Evolutionary conservation across 2,329 filamentous ascomycete species (phyloP).

Genomic region (Davidsoniella australis): DNA sequence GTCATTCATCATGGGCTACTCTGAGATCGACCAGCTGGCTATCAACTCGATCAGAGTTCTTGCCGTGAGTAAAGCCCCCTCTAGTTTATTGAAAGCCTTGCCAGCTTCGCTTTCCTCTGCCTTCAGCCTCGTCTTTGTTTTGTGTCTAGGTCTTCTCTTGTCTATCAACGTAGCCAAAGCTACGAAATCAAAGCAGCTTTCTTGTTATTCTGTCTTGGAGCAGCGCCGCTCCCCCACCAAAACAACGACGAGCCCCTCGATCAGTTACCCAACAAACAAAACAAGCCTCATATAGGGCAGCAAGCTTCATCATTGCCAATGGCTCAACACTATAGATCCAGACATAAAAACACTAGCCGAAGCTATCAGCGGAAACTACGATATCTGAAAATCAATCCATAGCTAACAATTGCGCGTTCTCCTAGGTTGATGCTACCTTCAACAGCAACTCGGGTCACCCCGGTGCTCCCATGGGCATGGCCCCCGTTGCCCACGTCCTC

Average conservation of each 20-base stretch:
- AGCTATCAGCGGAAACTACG: conserved; percentile 14
- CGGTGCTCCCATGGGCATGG: conserved; percentile 93
- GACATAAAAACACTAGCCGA: conserved; percentile 1
- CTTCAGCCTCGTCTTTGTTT: not conserved
- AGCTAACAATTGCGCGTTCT: no score
- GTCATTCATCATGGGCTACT: conserved; percentile 62
- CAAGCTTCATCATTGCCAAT: no score
- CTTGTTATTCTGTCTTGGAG: no score
- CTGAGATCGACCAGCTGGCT: conserved; percentile 71
- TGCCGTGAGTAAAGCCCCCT: conserved; percentile 51
- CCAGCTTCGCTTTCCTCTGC: conserved; percentile 20
- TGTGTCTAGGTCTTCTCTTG: not conserved
- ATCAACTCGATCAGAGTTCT: conserved; percentile 97
- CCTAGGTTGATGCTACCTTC: conserved; percentile 89
- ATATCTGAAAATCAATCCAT: no score
- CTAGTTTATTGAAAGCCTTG: conserved; percentile 15
- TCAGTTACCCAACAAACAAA: no score
- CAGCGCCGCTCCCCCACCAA: no score
- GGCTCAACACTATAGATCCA: no score
- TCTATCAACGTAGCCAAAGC: no score
- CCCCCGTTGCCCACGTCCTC: conserved; percentile 86
- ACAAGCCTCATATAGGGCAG: no score
- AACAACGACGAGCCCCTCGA: no score
- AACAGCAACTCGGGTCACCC: conserved; percentile 96
- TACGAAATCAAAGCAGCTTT: no score